A percentile compares a stretch with the other conserved stretches of the same genome.
Conservation (phyloP, 2,329 filamentous ascomycete genomes). For the Exophiala phaeomuriformis region DNA sequence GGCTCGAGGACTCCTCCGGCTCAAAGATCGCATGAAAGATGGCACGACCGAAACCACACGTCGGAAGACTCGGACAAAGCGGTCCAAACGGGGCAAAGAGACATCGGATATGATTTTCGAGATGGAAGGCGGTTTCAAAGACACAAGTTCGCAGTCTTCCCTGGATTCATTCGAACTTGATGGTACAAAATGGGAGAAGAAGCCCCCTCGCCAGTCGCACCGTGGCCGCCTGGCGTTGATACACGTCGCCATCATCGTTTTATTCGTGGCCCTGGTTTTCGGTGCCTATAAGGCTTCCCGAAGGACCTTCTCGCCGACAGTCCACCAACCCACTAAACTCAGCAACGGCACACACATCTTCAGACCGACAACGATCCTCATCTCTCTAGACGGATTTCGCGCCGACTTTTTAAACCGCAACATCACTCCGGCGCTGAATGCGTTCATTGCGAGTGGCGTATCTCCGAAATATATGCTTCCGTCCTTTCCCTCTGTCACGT, state of each 20-base stretch:
- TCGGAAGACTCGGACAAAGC: slow-evolving; percentile 37
- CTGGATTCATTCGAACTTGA: slow-evolving; percentile 52
- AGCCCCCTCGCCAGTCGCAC: slow-evolving; percentile 25
- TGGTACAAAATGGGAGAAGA: slow-evolving; percentile 33
- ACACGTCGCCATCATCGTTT: slow-evolving; percentile 39
- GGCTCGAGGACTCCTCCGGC: slow-evolving; percentile 38
- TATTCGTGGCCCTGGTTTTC: slow-evolving; percentile 50
- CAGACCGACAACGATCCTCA: slow-evolving; percentile 81
- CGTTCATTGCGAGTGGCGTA: slow-evolving; percentile 72
- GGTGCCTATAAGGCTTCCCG: slow-evolving; percentile 52
- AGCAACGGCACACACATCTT: slow-evolving; percentile 85
- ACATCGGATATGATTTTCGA: slow-evolving; percentile 73
- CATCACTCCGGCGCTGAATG: slow-evolving; percentile 72
- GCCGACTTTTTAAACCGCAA: slow-evolving; percentile 83
- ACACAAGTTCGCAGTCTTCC: slow-evolving; percentile 56
- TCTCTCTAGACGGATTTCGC: slow-evolving; percentile 92
- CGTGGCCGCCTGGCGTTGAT: slow-evolving; percentile 22
- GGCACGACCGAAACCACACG: slow-evolving; percentile 45
- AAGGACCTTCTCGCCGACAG: slow-evolving; percentile 23
- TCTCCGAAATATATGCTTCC: slow-evolving; percentile 89
- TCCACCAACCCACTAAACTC: slow-evolving; percentile 30
- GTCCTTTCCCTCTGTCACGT: slow-evolving; percentile 92
- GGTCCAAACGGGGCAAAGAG: slow-evolving; percentile 43
- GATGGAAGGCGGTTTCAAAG: slow-evolving; percentile 70
- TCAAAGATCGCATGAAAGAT: slow-evolving; percentile 36